Base-by-base conservation (phyloP, 2,329 filamentous ascomycete genomes). In the Clonostachys rosea region DNA sequence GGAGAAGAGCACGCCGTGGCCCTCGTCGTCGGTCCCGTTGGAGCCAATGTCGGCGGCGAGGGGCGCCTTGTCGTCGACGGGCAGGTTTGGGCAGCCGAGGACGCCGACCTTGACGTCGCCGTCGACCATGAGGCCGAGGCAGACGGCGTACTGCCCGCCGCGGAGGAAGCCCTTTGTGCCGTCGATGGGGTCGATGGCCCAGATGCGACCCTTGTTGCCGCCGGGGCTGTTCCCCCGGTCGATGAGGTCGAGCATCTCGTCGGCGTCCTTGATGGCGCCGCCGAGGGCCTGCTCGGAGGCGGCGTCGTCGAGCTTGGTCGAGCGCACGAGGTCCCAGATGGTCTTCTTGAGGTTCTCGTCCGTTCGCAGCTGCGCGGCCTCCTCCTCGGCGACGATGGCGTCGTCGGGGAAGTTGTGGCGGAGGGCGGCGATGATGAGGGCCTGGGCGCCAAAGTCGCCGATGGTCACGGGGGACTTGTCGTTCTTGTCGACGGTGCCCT, bases 401-500 rank as follows among this genome's bases (percentile, higher is more conserved):
- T 99, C 94, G 35, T 83, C 63, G 16, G 94, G 94, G 74, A 99
- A 99, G 69, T 87, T 89, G 69, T 89, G 82, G 68, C 86, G 85
- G 56, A 99, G 85, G 30, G 92, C 92, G 48, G 85, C 79, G 62
- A 97, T 96, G 69, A 99, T 96, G 55, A 99, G 82, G 34, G 94
- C 91, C 74, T 99, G 94, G 36, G 94, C 95, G 61, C 94, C 94
- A 67, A 96, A 97, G 73, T 99, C 94, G 65, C 92, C 94, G 59
- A 97, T 94, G 16, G 94, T 99, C 59, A 99, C 94, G 54, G 94
- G 94, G 10, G 91, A 96, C 64, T 89, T 90, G 76, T 99, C 94
- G 68, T 89, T 86, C 74, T 99, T 99, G 59, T 68, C 65, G 45
- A 96, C 78, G 42, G 94, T 96, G 57, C 92, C 92, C 73, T 97